A percentile compares a stretch with the other conserved stretches of the same genome.
phyloP scores from a whole-genome alignment of 768 basidiomycete genomes.

The Leccinum uliginosum region DNA sequence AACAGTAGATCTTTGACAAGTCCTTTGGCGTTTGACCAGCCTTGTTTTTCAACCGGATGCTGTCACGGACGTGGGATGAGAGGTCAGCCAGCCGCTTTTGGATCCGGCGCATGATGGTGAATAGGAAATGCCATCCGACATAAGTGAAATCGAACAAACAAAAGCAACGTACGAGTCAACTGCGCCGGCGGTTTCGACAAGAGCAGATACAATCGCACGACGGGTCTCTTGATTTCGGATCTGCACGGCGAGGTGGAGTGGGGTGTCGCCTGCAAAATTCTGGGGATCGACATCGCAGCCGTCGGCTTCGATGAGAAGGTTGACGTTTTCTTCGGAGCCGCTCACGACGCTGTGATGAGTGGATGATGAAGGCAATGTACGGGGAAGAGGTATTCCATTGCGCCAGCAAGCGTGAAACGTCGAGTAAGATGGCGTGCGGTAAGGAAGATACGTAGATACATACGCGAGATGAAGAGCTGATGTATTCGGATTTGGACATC shows the following conservation, averaged over 20 bases:
- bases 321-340: constrained; percentile 17
- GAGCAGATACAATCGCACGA: constrained; percentile 17
- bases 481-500: constrained; percentile 1
- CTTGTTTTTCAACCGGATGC: constrained; percentile 24
- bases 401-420: neutral
- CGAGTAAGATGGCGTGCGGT: neutral
- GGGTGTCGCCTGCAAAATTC: constrained; percentile 25
- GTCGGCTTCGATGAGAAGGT: constrained; percentile 20
- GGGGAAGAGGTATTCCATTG: neutral
- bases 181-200: constrained; percentile 23
- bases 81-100: neutral
- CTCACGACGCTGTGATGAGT: constrained; percentile 11
- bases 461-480: constrained; percentile 32
- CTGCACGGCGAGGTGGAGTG: constrained; percentile 26
- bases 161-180: constrained; percentile 19
- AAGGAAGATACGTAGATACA: constrained; percentile 3
- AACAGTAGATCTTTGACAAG: constrained; percentile 19
- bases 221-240: constrained; percentile 13
- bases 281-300: constrained; percentile 28
- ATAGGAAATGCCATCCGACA: neutral
- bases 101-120: neutral
- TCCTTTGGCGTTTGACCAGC: constrained; percentile 25
- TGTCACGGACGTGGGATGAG: neutral
- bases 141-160: neutral
- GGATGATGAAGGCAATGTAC: neutral